Evolutionary conservation across 176 grass and related monocot genomes (phyloP).

Genomic region (Tillandsia leiboldiana): DNA sequence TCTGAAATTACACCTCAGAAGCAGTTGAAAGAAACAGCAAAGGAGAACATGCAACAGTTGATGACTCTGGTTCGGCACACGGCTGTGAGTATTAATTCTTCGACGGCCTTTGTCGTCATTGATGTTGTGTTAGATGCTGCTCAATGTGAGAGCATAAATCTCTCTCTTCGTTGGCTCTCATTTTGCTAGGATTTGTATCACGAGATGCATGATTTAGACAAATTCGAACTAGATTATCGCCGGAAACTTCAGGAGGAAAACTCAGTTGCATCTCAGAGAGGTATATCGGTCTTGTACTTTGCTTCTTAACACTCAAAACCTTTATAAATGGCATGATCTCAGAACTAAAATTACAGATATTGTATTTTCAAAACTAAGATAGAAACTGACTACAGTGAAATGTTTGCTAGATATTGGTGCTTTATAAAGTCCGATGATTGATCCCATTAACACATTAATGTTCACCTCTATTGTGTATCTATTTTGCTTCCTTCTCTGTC

Average conservation of each 20-base stretch:
- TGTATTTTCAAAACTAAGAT: neutral
- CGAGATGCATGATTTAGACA: constrained; percentile 72
- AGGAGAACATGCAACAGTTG: constrained; percentile 49
- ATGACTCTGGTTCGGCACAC: constrained; percentile 69
- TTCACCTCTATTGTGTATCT: too few species aligned
- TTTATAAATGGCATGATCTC: constrained; percentile 9
- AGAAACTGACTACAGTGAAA: neutral
- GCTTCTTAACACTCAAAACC: constrained; percentile 3
- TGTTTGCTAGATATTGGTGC: too few species aligned
- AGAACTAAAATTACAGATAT: neutral
- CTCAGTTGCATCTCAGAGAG: constrained; percentile 34
- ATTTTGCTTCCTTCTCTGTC: too few species aligned
- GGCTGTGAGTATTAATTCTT: constrained; percentile 40
- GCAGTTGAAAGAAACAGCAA: constrained; percentile 60
- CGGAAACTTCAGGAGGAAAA: constrained; percentile 40
- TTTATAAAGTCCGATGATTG: too few species aligned
- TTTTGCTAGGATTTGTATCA: constrained; percentile 76
- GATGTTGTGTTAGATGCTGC: too few species aligned
- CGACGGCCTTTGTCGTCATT: neutral
- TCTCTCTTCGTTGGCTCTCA: neutral
- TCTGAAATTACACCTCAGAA: constrained; percentile 49
- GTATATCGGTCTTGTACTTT: constrained; percentile 17
- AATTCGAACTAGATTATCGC: constrained; percentile 67
- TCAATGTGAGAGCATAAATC: too few species aligned
- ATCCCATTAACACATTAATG: too few species aligned